phyloP scores from a whole-genome alignment of 495 filamentous ascomycete genomes.

The Wilcoxina mikolae region DNA sequence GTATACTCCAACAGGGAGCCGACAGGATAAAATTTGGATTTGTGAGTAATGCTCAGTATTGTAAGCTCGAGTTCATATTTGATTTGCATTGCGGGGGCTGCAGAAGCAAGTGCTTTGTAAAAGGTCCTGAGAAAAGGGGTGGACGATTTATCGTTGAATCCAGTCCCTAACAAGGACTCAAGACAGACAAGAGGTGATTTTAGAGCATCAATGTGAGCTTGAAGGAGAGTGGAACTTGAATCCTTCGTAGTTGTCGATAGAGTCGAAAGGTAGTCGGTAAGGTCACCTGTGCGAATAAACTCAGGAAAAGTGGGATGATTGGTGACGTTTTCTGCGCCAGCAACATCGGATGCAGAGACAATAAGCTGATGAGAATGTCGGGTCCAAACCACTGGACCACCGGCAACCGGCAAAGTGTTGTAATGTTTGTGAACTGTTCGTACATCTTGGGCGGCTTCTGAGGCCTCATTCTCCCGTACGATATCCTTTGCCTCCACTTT shows the following conservation, averaged over 20 bases:
- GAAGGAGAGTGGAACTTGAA: background rate
- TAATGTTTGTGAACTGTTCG: constrained; percentile 13
- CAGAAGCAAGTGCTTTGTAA: constrained; percentile 29
- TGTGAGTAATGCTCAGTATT: constrained; percentile 28
- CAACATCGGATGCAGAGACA: background rate
- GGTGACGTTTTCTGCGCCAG: background rate
- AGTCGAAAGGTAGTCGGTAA: background rate
- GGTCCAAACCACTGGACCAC: constrained; percentile 1
- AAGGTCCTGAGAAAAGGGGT: constrained; percentile 39
- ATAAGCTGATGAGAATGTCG: background rate
- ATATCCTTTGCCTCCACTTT: background rate
- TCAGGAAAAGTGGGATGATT: background rate
- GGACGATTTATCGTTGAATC: constrained; percentile 32
- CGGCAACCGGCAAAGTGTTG: constrained; percentile 25
- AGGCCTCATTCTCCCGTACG: background rate
- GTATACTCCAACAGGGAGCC: constrained; percentile 27
- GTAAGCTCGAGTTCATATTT: constrained; percentile 29
- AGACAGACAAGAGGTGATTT: background rate
- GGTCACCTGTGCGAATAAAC: background rate
- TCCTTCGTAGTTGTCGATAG: background rate
- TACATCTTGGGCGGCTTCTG: constrained; percentile 19
- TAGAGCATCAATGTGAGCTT: background rate
- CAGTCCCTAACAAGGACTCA: constrained; percentile 29
- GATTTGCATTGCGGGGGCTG: constrained; percentile 26
- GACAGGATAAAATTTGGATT: constrained; percentile 19